Percentiles rank a stretch among this genome's conserved stretches.
Conservation (phyloP, 345 rosid genomes). For the Euphorbia pulcherrima region DNA sequence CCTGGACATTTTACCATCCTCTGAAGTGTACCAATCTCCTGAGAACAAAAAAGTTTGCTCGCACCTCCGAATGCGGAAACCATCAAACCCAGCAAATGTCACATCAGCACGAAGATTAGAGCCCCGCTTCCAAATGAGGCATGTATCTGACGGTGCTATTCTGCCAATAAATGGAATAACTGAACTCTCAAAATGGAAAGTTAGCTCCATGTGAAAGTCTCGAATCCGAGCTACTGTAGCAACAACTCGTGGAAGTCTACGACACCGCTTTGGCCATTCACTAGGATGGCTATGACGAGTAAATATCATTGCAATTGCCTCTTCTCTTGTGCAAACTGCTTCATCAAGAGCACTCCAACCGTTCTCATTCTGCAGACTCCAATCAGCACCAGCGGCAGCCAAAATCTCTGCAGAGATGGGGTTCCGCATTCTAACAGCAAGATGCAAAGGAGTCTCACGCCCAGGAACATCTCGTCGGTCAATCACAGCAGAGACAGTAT, state of each 20-base stretch:
- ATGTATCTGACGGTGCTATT: constrained; percentile 98
- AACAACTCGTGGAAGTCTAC: constrained; percentile 85
- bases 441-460: constrained; percentile 96
- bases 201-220: constrained; percentile 96
- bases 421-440: constrained; percentile 83
- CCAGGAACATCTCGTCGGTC: constrained; percentile 90
- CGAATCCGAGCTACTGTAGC: constrained; percentile 80
- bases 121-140: constrained; percentile 97
- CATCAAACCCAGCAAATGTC: constrained; percentile 98
- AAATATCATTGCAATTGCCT: constrained; percentile 79
- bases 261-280: constrained; percentile 99
- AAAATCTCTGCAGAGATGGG: constrained; percentile 75
- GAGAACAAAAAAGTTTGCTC: constrained; percentile 86
- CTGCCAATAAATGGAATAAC: constrained; percentile 95
- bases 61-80: constrained; percentile 85
- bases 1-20: constrained; percentile 71
- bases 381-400: constrained; percentile 92
- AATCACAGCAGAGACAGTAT: constrained; percentile 65
- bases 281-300: constrained; percentile 91
- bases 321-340: constrained; percentile 97
- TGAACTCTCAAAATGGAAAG: constrained; percentile 94
- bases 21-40: constrained; percentile 79
- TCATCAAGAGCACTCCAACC: constrained; percentile 99
- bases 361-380: constrained; percentile 97
- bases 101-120: constrained; percentile 95